Evolutionary conservation across 2,329 filamentous ascomycete species (phyloP), one percentile per base, ranked within the genome.

Genomic region (Beauveria sp.): DNA sequence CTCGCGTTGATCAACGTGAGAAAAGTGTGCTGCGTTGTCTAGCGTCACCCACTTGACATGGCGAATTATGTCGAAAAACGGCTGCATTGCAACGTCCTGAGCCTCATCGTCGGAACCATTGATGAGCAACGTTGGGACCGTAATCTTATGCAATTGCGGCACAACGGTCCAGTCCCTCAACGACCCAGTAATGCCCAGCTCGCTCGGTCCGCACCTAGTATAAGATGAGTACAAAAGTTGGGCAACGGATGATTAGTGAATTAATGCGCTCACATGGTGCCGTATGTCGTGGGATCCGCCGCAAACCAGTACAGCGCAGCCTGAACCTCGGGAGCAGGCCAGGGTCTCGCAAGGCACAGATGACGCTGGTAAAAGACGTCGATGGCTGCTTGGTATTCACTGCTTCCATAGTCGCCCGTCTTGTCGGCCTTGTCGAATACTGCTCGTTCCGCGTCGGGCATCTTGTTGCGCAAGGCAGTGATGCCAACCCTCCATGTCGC

Each of bases 21-120:
- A 66, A 30, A 74, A 68, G 57, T 75, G 73, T 2, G 70, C 67
- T 1, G 71, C 72, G 54, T 71, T 64, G 2, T 71, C 70, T n/a
- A 76, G 44, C 3, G 66, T 72, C 8, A 75, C 61, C 74, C 71
- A 75, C 61, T 73, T 72, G 2, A 68, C 71, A 37, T 72, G 72
- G n/a, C 61, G 34, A 28, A 76, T 74, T 20, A 67, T 54, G 4
- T 73, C 66, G 51, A 74, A 73, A 52, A 72, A 76, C 3, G 71
- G 69, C 47, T 67, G 66, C 68, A 74, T 70, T 0, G 68, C 66
- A 0, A 68, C 67, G 55, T 75, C 71, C 46, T 73, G 70, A 3
- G 69, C 71, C 61, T 75, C 70, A 47, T 76, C 73, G 3, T 72
- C 61, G 0, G 61, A 50, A 2, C 72, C 74, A 43, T 76, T 74